Conservation (phyloP, 192 early-diverging fungal species). For the Backusella mclennaniae region DNA sequence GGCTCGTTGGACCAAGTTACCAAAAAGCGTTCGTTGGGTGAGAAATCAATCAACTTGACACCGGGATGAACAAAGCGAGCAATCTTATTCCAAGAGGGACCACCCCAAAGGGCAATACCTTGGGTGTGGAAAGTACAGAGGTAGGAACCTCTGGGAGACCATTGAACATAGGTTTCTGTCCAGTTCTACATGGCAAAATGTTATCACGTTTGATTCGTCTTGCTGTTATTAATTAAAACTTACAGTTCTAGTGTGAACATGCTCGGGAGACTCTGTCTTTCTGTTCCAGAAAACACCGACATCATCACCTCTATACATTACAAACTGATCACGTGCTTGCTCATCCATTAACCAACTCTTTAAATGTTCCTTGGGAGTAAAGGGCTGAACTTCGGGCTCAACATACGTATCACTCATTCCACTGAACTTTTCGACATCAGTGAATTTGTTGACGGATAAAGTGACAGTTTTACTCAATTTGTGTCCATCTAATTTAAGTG, state of each 20-base stretch:
- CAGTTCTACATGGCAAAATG: conserved; percentile 59
- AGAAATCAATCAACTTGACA: conserved; percentile 89
- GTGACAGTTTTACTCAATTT: conserved; percentile 81
- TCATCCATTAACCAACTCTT: conserved; percentile 87
- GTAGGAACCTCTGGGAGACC: conserved; percentile 96
- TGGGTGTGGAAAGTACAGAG: conserved; percentile 90
- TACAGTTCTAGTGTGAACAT: conserved; percentile 60
- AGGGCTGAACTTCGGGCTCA: conserved; percentile 71
- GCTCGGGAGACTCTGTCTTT: conserved; percentile 78
- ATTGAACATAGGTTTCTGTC: conserved; percentile 91
- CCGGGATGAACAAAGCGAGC: conserved; percentile 87
- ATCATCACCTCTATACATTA: conserved; percentile 79
- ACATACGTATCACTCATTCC: conserved; percentile 69
- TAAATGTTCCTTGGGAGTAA: conserved; percentile 83
- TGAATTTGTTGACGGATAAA: conserved; percentile 86
- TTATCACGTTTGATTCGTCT: background rate
- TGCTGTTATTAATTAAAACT: background rate
- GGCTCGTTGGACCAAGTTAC: conserved; percentile 89
- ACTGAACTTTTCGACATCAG: conserved; percentile 85
- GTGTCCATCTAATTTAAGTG: conserved; percentile 76
- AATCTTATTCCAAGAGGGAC: conserved; percentile 86
- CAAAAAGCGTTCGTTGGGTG: conserved; percentile 90
- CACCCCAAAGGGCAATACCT: conserved; percentile 96
- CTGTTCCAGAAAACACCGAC: conserved; percentile 89
- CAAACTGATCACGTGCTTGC: conserved; percentile 89